Percentiles rank a stretch among this genome's conserved stretches.
phyloP scores from a whole-genome alignment of 2,329 filamentous ascomycete species.

The Teratosphaeria epicoccoides region DNA sequence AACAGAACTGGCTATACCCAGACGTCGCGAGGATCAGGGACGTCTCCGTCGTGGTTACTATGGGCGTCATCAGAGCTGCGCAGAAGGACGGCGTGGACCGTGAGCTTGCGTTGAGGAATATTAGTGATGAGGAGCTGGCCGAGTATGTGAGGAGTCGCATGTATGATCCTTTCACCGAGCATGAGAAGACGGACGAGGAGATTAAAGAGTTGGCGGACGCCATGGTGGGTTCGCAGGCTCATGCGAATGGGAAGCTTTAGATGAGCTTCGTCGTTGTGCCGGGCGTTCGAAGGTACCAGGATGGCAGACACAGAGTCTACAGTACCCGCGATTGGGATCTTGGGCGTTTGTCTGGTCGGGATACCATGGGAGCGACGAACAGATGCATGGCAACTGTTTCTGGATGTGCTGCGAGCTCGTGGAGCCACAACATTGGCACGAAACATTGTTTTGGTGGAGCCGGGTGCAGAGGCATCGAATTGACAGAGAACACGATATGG shows the following conservation, averaged over 20 bases:
- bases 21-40: slow-evolving; percentile 84
- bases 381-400: too few species aligned
- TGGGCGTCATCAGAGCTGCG: slow-evolving; percentile 87
- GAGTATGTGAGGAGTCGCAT: slow-evolving; percentile 49
- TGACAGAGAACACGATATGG: too few species aligned
- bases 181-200: slow-evolving; percentile 30
- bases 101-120: slow-evolving; percentile 48
- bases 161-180: slow-evolving; percentile 42
- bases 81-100: slow-evolving; percentile 59
- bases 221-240: not conserved
- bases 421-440: too few species aligned
- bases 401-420: too few species aligned
- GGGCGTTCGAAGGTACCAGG: too few species aligned
- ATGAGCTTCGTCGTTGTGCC: too few species aligned
- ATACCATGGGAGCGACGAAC: too few species aligned
- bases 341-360: not conserved
- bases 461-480: too few species aligned
- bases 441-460: too few species aligned
- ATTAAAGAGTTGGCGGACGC: slow-evolving; percentile 15
- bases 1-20: slow-evolving; percentile 75
- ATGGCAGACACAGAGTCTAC: too few species aligned
- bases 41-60: slow-evolving; percentile 73
- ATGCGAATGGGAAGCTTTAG: not conserved
- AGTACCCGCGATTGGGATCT: too few species aligned
- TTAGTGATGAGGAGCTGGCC: slow-evolving; percentile 58